Base-by-base conservation (phyloP, 768 basidiomycete species). In the Pleurotus citrinopileatus region DNA sequence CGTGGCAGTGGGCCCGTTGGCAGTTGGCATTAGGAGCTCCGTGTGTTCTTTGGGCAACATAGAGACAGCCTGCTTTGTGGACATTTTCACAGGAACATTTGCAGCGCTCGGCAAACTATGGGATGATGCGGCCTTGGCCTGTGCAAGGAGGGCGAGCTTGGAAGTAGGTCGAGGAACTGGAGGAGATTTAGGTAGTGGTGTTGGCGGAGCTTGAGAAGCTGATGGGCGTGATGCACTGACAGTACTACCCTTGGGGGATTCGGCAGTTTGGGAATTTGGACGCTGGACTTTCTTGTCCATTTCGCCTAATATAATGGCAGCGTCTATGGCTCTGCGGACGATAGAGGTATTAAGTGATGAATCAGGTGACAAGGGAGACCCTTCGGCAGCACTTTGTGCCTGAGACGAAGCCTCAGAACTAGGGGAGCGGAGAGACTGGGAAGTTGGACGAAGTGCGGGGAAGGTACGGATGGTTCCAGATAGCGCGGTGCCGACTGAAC, bases 1-100 rank as follows among this genome's bases (percentile, higher is more conserved):
- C 0, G 89, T 91, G 10, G 83, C 89, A n/a, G 87, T 84, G 2
- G 86, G 71, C 0, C 89, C 88, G 62, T 91, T 91, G n/a, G 86
- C 87, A 42, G 87, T 89, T 1, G 90, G 89, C 13, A 81, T 86
- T 9, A 90, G 69, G 63, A 85, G 88, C 63, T 90, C 83, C 4
- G 89, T 91, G 46, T 68, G 80, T 43, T 78, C 59, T 42, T 67
- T 70, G n/a, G 76, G 77, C 52, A 80, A 67, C 6, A 69, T 66
- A 43, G 62, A 65, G 46, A 64, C 68, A 51, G 48, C 48, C 34
- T 51, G n/a, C 22, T 51, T 51, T 26, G 48, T 51, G 32, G 48
- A 51, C n/a, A 51, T 3, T 20, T 51, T 51, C 9, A 51, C 48
- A n/a, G 34, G 48, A 23, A 37, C n/a, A 22, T 51, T 37, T 12